Percentiles rank a stretch among this genome's conserved stretches.
Evolutionary conservation across 495 filamentous ascomycete genomes (phyloP).

Genomic region (Xylaria sp.): DNA sequence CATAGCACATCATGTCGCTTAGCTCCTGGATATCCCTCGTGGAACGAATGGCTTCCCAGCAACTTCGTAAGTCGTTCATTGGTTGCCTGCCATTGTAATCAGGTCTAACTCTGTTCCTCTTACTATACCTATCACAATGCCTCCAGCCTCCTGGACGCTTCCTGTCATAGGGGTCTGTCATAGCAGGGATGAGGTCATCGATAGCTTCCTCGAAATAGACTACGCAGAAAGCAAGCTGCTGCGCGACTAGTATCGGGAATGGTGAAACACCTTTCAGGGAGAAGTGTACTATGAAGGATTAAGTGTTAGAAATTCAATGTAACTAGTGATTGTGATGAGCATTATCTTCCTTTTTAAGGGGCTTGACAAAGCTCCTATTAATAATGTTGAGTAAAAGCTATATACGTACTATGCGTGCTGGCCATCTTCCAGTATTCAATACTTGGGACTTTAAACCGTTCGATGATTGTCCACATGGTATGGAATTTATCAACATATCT

Average conservation of each 20-base stretch:
- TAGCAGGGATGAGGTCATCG: constrained; percentile 9
- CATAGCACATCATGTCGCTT: constrained; percentile 12
- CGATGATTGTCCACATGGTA: constrained; percentile 7
- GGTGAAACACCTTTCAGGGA: neutral
- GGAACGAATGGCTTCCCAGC: constrained; percentile 6
- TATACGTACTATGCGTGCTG: constrained; percentile 3
- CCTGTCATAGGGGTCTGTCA: neutral
- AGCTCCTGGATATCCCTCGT: neutral
- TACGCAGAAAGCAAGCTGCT: constrained; percentile 22
- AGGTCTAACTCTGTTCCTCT: constrained; percentile 10
- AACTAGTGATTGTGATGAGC: no score
- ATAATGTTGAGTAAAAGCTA: neutral
- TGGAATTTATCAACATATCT: neutral
- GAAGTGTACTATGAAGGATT: neutral
- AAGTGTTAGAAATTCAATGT: neutral
- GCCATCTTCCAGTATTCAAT: constrained; percentile 9
- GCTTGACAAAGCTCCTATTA: no score
- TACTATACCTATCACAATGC: neutral
- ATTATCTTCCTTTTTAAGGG: no score
- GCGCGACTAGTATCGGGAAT: neutral
- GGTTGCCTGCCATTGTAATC: neutral
- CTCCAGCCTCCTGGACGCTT: constrained; percentile 15
- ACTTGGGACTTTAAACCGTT: neutral
- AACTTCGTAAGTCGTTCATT: neutral
- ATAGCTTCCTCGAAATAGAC: constrained; percentile 20